phyloP scores from a whole-genome alignment of 768 basidiomycete genomes.

The Lyophyllum semitale region DNA sequence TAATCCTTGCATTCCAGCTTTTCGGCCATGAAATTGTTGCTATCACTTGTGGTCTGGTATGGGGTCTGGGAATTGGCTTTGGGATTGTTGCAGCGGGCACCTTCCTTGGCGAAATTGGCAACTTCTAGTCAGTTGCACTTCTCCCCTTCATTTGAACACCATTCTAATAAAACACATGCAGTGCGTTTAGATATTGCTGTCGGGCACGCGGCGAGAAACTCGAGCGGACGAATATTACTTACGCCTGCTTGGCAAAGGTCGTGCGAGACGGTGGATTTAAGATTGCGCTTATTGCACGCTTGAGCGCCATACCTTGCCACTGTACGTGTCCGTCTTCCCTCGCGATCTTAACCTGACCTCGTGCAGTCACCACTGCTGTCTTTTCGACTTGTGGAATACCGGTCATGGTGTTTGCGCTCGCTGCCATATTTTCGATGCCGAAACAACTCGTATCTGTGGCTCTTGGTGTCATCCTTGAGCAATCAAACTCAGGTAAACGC shows the following conservation, averaged over 20 bases:
- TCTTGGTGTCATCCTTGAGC: conserved; percentile 77
- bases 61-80: conserved; percentile 87
- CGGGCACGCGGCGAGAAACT: conserved; percentile 73
- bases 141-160: background rate
- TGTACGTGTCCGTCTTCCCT: conserved; percentile 40
- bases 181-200: conserved; percentile 85
- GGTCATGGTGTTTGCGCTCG: conserved; percentile 73
- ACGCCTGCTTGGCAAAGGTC: conserved; percentile 64
- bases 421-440: conserved; percentile 81
- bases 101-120: conserved; percentile 83
- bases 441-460: conserved; percentile 94
- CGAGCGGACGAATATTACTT: conserved; percentile 57
- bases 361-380: conserved; percentile 86
- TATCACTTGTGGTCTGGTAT: conserved; percentile 85
- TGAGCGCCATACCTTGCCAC: conserved; percentile 86
- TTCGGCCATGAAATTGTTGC: conserved; percentile 94
- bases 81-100: conserved; percentile 85
- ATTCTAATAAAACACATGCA: conserved; percentile 24
- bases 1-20: no score
- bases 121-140: conserved; percentile 66
- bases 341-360: background rate
- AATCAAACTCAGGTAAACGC: conserved; percentile 37
- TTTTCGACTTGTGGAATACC: conserved; percentile 90
- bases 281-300: conserved; percentile 74
- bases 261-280: conserved; percentile 89